Percentiles rank a stretch among this genome's conserved stretches.
Evolutionary conservation across 805 yeast genomes (phyloP).

Genomic region (Kodamaea restingae): DNA sequence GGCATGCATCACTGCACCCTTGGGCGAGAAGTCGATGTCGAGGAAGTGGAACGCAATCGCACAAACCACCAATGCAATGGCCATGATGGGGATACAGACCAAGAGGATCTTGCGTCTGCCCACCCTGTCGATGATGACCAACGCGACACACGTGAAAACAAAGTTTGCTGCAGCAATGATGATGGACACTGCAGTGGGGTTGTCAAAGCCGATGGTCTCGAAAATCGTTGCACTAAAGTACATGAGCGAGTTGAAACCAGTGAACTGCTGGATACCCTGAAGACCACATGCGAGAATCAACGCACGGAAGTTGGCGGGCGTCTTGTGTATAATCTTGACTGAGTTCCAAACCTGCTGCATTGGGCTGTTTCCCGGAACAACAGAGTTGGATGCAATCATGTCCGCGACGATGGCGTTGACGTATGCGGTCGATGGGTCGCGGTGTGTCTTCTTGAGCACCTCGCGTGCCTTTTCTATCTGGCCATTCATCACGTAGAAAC

Average conservation of each 20-base stretch:
- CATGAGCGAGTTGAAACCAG: conserved; percentile 95
- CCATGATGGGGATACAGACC: conserved; percentile 83
- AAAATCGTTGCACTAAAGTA: conserved; percentile 92
- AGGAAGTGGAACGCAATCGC: conserved; percentile 90
- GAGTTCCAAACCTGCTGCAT: conserved; percentile 55
- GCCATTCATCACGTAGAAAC: conserved; percentile 76
- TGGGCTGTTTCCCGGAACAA: conserved; percentile 39
- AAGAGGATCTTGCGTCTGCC: conserved; percentile 84
- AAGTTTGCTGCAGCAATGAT: conserved; percentile 94
- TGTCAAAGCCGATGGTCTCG: conserved; percentile 80
- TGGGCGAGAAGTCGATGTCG: conserved; percentile 53
- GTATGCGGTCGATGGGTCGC: conserved; percentile 56
- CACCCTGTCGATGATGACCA: conserved; percentile 77
- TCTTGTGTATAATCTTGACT: conserved; percentile 57
- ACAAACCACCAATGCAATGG: conserved; percentile 67
- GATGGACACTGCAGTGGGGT: conserved; percentile 92
- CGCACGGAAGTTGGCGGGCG: conserved; percentile 83
- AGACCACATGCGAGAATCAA: conserved; percentile 85
- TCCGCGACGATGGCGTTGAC: conserved; percentile 68
- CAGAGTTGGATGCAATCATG: conserved; percentile 44
- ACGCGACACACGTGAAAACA: conserved; percentile 79
- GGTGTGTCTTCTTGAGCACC: conserved; percentile 63
- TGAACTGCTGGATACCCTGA: conserved; percentile 94
- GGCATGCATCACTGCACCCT: conserved; percentile 31
- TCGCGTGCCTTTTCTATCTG: conserved; percentile 58